Base-by-base conservation (phyloP, 352 stramenopile species). In the Globisporangium uncinulatum region DNA sequence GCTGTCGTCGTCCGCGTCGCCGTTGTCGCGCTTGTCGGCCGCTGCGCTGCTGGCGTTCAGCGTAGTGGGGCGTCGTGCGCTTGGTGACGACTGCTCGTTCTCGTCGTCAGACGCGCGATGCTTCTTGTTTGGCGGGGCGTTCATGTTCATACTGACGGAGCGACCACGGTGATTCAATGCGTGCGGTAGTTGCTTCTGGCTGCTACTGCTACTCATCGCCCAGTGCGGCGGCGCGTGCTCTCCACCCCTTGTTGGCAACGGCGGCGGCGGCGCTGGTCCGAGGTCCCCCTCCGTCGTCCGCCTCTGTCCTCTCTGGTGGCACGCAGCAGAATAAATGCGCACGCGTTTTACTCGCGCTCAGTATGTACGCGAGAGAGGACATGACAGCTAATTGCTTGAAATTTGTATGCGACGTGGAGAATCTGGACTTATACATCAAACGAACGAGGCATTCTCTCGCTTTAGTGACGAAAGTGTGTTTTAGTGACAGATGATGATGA, bases 71-170 rank as follows among this genome's bases (percentile, higher is more conserved):
- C 39, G 24, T 9, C 53, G 54, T 29, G 48, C 46, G n/a, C 53
- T 66, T 21, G 59, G 53, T 11, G 59, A 57, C 29, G 46, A 19
- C 39, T 66, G 59, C 31, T 92, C 82, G 63, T 73, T 73, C 50
- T 92, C 77, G 56, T 92, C 82, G 62, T 90, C 79, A 4, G 83
- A 90, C 29, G 83, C 64, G 29, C 83, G 77, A 54, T 92, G 83
- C 66, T 92, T 92, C 67, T 92, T 92, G 56, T 64, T 73, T 7
- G 83, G 83, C 15, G 83, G 83, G 42, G 77, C 60, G 52, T 74
- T 81, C 24, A 74, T 68, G 50, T 79, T 89, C 75, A 89, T 86
- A 46, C 82, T 92, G 6, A 87, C 69, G 39, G 79, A 89, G 11
- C 82, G 77, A 49, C 87, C 73, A 9, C 82, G 65, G 46, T 73